Conservation (phyloP, 2,329 filamentous ascomycete genomes). For the Arthrobotrys musiformis region DNA sequence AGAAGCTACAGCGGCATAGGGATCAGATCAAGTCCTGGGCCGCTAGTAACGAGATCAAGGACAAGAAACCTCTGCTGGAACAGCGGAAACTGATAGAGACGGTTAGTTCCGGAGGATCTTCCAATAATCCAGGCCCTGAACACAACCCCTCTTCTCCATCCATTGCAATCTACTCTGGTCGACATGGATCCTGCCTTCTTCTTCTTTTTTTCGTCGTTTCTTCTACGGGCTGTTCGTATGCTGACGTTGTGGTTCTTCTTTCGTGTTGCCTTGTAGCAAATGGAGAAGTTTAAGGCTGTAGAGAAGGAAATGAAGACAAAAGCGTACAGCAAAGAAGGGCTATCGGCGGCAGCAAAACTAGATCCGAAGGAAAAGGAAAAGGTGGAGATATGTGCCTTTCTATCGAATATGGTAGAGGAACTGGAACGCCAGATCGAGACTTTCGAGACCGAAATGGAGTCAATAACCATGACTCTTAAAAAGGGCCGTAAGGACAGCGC, state of each 20-base stretch:
- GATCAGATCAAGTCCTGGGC: constrained; percentile 99
- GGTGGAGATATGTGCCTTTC: constrained; percentile 84
- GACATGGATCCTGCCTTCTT: constrained; percentile 21
- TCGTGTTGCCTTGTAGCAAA: constrained; percentile 75
- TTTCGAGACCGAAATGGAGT: constrained; percentile 88
- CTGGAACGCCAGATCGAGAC: constrained; percentile 93
- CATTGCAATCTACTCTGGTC: too few relatives aligned
- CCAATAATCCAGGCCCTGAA: constrained; percentile 34
- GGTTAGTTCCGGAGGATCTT: constrained; percentile 70
- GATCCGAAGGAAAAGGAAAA: constrained; percentile 99
- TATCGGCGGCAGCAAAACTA: constrained; percentile 89
- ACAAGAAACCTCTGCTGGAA: constrained; percentile 94
- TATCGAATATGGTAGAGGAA: constrained; percentile 87
- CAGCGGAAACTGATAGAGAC: constrained; percentile 97
- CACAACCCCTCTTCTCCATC: constrained; percentile 46
- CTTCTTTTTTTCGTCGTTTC: too few relatives aligned
- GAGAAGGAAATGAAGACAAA: constrained; percentile 99
- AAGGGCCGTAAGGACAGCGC: constrained; percentile 88
- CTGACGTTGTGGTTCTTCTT: constrained; percentile 41
- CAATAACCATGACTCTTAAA: constrained; percentile 87
- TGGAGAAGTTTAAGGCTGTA: constrained; percentile 99
- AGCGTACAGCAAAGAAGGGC: constrained; percentile 96
- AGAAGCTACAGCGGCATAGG: constrained; percentile 96
- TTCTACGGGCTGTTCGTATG: constrained; percentile 10
- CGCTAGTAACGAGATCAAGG: constrained; percentile 98